Percentiles rank a stretch among this genome's conserved stretches.
Evolutionary conservation across 192 early-diverging fungal species (phyloP).

Genomic region (Gigaspora rosea): DNA sequence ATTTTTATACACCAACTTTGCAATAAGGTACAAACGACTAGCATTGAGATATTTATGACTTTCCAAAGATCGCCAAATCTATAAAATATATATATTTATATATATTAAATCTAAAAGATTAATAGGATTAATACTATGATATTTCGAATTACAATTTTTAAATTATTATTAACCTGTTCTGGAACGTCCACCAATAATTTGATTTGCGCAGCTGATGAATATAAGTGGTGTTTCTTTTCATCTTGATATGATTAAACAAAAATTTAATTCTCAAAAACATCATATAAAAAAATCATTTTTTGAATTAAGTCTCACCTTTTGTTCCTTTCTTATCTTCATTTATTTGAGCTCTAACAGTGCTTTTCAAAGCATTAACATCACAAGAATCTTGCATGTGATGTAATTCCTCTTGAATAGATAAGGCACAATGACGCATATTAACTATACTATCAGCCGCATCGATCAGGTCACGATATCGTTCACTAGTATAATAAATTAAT

Average conservation of each 20-base stretch:
- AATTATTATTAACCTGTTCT: conserved; percentile 64
- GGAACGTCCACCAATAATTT: conserved; percentile 84
- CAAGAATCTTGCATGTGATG: conserved; percentile 58
- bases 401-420: conserved; percentile 57
- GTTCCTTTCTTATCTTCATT: conserved; percentile 45
- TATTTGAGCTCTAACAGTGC: conserved; percentile 42
- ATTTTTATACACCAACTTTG: conserved; percentile 67
- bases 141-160: too few species aligned
- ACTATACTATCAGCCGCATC: conserved; percentile 81
- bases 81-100: not conserved
- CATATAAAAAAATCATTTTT: too few species aligned
- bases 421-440: conserved; percentile 63
- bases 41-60: conserved; percentile 69
- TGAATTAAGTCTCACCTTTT: conserved; percentile 36
- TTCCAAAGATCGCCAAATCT: conserved; percentile 86
- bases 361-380: conserved; percentile 56
- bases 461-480: conserved; percentile 84
- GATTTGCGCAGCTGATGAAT: conserved; percentile 75
- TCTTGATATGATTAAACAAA: conserved; percentile 39
- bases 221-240: conserved; percentile 58
- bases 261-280: too few species aligned
- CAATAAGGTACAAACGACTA: conserved; percentile 67
- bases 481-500: conserved; percentile 47
- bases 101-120: too few species aligned
- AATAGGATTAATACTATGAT: too few species aligned